Evolutionary conservation across 192 early-diverging fungal species (phyloP), one percentile per base, ranked within the genome.

Genomic region (Podila clonocystis): DNA sequence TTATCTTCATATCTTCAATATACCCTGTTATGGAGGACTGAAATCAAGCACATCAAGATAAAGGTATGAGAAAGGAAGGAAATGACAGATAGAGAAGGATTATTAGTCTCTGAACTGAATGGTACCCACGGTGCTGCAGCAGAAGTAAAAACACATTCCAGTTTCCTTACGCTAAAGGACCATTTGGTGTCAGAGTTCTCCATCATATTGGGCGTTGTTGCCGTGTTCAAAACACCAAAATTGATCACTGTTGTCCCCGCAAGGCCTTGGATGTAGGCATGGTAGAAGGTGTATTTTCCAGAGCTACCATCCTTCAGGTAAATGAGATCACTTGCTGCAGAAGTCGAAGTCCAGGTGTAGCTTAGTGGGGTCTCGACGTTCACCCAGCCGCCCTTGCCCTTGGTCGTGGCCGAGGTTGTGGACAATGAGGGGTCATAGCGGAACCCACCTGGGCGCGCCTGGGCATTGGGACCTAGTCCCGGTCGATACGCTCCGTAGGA

Each of bases 311-410:
- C 33, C 4, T 13, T 38, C 1, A 68, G 50, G 36, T 57, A 68
- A 8, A 68, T 8, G 34, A 68, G 66, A n/a, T 12, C 30, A 3
- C 55, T 36, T 26, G n/a, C 66, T 30, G 29, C 24, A 41, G 50
- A 57, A 12, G 65, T 11, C 24, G 22, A 30, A 29, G 30, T 58
- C 66, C 66, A 68, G 66, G 15, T 68, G 45, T 58, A 58, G 36
- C 15, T 68, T 22, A 68, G 26, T 12, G 52, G 66, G 55, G 31
- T 58, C 31, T 68, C 66, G 2, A 68, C 66, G 58, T 68, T 68
- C 3, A 36, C 66, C 66, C 66, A 68, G 12, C 66, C 66, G 34
- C 66, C 66, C 34, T 68, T 68, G 12, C 66, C 66, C n/a, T 55
- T 68, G 17, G 66, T 68, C 9, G 52, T 68, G 28, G 52, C 31